Conservation (phyloP, 345 rosid genomes). For the Gossypium herbaceum region DNA sequence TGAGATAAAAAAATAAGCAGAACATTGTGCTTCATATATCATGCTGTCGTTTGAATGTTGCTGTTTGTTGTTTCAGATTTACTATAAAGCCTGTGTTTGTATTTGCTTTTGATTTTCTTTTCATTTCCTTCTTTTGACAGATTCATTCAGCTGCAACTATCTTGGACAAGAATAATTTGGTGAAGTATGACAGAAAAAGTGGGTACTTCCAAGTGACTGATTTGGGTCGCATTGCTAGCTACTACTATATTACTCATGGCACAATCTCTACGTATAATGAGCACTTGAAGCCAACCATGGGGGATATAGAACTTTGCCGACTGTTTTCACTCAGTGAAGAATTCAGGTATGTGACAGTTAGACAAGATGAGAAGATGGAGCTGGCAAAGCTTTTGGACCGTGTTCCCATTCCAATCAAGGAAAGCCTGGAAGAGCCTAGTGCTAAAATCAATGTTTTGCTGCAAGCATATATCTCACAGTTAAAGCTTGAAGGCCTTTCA, state of each 20-base stretch:
- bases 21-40: neutral
- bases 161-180: constrained; percentile 86
- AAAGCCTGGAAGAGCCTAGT: constrained; percentile 91
- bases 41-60: neutral
- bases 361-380: constrained; percentile 99
- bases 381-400: constrained; percentile 88
- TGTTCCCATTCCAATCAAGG: constrained; percentile 95
- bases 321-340: constrained; percentile 89
- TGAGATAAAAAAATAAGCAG: neutral
- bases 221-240: constrained; percentile 98
- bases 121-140: constrained; percentile 32
- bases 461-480: constrained; percentile 92
- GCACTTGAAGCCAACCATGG: constrained; percentile 97
- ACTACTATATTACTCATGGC: constrained; percentile 85
- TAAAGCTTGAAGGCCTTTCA: constrained; percentile 95
- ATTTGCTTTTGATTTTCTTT: neutral
- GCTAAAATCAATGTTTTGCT: constrained; percentile 93
- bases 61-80: neutral
- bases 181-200: constrained; percentile 85
- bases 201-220: constrained; percentile 98
- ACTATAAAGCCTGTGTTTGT: neutral
- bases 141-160: constrained; percentile 86
- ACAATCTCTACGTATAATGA: constrained; percentile 88
- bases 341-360: constrained; percentile 87
- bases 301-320: constrained; percentile 85